phyloP scores from a whole-genome alignment of 805 yeast species.

The Candida vartiovaarae region DNA sequence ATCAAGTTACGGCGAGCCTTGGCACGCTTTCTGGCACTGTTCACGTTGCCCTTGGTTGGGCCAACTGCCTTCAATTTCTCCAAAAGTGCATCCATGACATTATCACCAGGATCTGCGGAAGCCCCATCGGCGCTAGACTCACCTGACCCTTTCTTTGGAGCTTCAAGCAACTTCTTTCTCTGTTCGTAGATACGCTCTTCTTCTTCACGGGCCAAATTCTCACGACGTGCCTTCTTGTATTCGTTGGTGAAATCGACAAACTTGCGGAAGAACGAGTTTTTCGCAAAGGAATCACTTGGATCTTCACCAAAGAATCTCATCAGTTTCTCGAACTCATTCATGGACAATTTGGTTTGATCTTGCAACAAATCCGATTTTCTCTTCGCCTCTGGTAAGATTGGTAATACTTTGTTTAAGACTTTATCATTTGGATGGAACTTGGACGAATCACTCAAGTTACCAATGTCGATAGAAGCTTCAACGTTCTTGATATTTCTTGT shows the following conservation, averaged over 20 bases:
- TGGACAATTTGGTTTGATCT: constrained; percentile 44
- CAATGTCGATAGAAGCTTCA: constrained; percentile 47
- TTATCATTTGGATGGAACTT: constrained; percentile 63
- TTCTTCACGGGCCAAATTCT: constrained; percentile 62
- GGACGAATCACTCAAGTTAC: constrained; percentile 56
- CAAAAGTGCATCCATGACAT: constrained; percentile 77
- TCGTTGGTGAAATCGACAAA: constrained; percentile 54
- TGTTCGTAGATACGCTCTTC: constrained; percentile 58
- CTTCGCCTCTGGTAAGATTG: constrained; percentile 48
- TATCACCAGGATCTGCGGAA: constrained; percentile 25
- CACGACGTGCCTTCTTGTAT: constrained; percentile 57
- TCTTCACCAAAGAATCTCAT: constrained; percentile 74
- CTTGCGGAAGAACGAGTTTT: constrained; percentile 54
- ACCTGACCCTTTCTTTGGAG: constrained; percentile 4
- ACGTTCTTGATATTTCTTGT: constrained; percentile 43
- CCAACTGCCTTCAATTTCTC: constrained; percentile 86
- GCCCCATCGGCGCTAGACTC: background rate
- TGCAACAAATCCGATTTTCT: constrained; percentile 42
- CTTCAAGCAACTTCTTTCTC: constrained; percentile 50
- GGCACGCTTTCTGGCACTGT: constrained; percentile 77
- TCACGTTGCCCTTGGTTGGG: constrained; percentile 66
- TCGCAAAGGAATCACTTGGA: constrained; percentile 41
- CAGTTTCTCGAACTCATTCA: constrained; percentile 45
- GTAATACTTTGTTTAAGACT: constrained; percentile 46
- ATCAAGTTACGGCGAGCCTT: constrained; percentile 58